Evolutionary conservation across 2,329 filamentous ascomycete genomes (phyloP), one percentile per base, ranked within the genome.

Genomic region (Escovopsis sp.): DNA sequence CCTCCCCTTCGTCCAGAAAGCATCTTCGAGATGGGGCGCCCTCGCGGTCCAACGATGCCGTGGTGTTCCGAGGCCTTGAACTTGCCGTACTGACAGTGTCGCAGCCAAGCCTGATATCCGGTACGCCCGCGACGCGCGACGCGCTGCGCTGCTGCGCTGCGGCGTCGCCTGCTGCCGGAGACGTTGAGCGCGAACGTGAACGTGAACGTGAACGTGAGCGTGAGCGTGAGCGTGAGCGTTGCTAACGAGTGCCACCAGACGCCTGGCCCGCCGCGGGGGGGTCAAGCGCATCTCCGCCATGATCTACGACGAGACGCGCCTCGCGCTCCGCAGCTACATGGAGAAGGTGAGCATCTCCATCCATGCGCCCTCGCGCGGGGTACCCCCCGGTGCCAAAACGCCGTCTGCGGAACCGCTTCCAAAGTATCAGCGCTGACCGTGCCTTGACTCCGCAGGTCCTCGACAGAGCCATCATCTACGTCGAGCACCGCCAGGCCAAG

Each of bases 231-330:
- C 12, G 12, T 26, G 28, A 32, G 12, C 42, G 15, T 19, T 32
- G 44, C 48, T 38, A 51, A 37, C 12, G 37, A 39, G 51, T 18
- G 12, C 37, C 40, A 7, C 4, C 45, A 79, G 82, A 49, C 78
- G 83, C 35, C 61, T 89, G 0, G 84, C 84, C 1, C 74, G 84
- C 6, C 76, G 84, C 6, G 84, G 83, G 1, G 84, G 84, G 0
- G 79, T 89, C 0, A 87, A 87, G 55, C 68, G 83, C 0, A 85
- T 88, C 8, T 80, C 77, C 0, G 70, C 55, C 0, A 49, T 38
- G 0, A 79, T 87, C 3, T 88, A 88, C 51, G 66, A 77, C 0
- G 78, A 83, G 0, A 58, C 69, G 0, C 66, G 84, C 0, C 15
- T 4, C 0, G 73, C 66, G 0, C 41, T 88, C 2, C 73, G 68